Evolutionary conservation across 345 rosid species (phyloP).

Genomic region (Litchi chinensis): DNA sequence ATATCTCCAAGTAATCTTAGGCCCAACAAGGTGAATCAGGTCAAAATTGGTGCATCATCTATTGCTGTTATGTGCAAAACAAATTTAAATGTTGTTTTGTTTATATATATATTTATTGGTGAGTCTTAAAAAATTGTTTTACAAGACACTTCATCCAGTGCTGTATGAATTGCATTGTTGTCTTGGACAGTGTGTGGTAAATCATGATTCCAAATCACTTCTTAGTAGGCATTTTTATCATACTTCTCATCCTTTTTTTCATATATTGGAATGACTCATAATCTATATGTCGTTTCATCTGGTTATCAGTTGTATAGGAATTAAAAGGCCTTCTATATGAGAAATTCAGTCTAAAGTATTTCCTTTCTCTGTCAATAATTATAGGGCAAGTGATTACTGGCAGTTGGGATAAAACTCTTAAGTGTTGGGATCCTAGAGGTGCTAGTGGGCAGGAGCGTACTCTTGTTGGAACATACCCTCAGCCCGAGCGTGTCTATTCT

Average conservation of each 20-base stretch:
- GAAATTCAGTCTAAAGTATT: neutral
- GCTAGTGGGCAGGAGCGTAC: conserved; percentile 87
- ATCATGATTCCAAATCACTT: neutral
- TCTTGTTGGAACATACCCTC: conserved; percentile 80
- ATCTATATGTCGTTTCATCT: neutral
- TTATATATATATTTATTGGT: too few species aligned
- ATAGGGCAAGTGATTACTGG: conserved; percentile 95
- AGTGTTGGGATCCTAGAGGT: conserved; percentile 98
- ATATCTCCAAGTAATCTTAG: neutral
- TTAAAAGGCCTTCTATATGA: neutral
- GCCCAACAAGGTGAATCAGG: neutral
- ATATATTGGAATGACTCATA: neutral
- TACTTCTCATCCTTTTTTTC: neutral
- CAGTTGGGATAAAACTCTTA: conserved; percentile 92
- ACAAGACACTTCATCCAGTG: neutral
- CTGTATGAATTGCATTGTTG: neutral
- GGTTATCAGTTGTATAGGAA: neutral
- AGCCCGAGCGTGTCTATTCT: conserved; percentile 96
- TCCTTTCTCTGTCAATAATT: conserved; percentile 16
- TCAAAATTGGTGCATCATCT: neutral
- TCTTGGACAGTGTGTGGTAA: neutral
- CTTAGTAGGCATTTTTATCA: neutral
- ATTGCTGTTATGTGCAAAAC: neutral
- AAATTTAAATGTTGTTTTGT: neutral
- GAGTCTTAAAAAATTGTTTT: conserved; percentile 1